A percentile compares a stretch with the other conserved stretches of the same genome.
Evolutionary conservation across 2,329 filamentous ascomycete species (phyloP).

Genomic region (Raffaelea albimanens): DNA sequence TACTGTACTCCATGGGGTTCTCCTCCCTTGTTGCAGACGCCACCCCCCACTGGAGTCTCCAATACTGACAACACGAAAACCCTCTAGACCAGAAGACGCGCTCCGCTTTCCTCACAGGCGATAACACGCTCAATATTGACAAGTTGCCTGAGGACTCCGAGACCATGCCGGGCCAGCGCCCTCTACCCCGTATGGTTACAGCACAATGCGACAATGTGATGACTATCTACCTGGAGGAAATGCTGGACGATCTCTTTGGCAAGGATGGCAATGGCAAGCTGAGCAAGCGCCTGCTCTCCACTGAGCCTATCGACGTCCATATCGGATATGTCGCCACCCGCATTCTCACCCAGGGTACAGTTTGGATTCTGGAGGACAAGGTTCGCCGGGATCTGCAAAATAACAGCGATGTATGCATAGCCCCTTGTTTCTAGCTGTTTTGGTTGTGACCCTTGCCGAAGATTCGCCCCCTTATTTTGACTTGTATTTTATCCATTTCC

Average conservation of each 20-base stretch:
- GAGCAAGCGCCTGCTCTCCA: slow-evolving; percentile 4
- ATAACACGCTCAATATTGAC: slow-evolving; percentile 4
- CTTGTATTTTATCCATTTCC: neutral
- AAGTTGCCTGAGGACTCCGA: slow-evolving; percentile 1
- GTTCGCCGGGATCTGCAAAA: slow-evolving; percentile 12
- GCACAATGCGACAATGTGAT: slow-evolving; percentile 12
- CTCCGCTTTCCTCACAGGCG: slow-evolving; percentile 1
- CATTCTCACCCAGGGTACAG: slow-evolving; percentile 9
- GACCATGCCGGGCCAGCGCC: slow-evolving; percentile 1
- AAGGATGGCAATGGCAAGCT: neutral
- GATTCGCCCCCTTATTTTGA: neutral
- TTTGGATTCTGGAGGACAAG: slow-evolving; percentile 12
- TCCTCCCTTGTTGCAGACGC: no score
- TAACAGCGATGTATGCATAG: slow-evolving; percentile 5
- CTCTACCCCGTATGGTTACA: slow-evolving; percentile 13
- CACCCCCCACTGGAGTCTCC: no score
- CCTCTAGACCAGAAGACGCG: slow-evolving; percentile 10
- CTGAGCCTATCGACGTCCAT: slow-evolving; percentile 4
- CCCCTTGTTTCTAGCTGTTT: neutral
- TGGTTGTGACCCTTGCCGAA: neutral
- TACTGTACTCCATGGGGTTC: no score
- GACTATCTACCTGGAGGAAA: slow-evolving; percentile 3
- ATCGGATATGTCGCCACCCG: slow-evolving; percentile 11
- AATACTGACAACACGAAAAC: neutral
- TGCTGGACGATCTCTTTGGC: slow-evolving; percentile 9